Base-by-base conservation (phyloP, 495 filamentous ascomycete genomes). In the Penicillium antarcticum region DNA sequence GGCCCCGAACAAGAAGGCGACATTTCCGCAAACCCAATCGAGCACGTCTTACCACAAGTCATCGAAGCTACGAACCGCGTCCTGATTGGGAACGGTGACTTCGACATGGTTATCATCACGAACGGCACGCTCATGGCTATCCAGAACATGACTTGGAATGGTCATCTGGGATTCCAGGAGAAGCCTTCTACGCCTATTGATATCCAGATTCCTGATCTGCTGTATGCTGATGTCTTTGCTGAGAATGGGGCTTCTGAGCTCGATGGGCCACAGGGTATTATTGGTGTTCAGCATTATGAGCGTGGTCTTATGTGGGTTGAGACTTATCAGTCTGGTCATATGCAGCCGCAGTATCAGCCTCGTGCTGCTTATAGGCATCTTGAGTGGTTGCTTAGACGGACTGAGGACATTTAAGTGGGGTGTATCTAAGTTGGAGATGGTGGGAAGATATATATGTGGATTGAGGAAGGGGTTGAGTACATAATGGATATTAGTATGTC, bases 81-180 rank as follows among this genome's bases (percentile, higher is more conserved):
- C 0, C 72, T 87, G 24, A 77, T 87, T 51, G 70, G 68, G 10
- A 80, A 83, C 53, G 84, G 80, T 7, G 71, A 78, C 55, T 77
- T 79, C 17, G 84, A 88, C 60, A 78, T 80, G 62, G 74, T 83
- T 53, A 76, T 87, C 45, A 69, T 84, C 35, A 74, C 77, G 37
- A 80, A 85, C 54, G 84, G 81, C n/a, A 84, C 82, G 0, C 66
- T 86, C 5, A 60, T 86, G 33, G 67, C 77, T 29, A 82, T 87
- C 53, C 82, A 86, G 62, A 86, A 86, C 63, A 83, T 86, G 80
- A 87, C 82, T 5, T 87, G 82, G 80, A 78, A 81, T 53, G 82
- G 83, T 17, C 61, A 73, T 19, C 74, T 84, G n/a, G 84, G 82
- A 0, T 87, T 86, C 70, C 66, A 78, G 48, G 24, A 55, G 13